Conservation (phyloP, 495 filamentous ascomycete genomes). For the Penicillium silybi region DNA sequence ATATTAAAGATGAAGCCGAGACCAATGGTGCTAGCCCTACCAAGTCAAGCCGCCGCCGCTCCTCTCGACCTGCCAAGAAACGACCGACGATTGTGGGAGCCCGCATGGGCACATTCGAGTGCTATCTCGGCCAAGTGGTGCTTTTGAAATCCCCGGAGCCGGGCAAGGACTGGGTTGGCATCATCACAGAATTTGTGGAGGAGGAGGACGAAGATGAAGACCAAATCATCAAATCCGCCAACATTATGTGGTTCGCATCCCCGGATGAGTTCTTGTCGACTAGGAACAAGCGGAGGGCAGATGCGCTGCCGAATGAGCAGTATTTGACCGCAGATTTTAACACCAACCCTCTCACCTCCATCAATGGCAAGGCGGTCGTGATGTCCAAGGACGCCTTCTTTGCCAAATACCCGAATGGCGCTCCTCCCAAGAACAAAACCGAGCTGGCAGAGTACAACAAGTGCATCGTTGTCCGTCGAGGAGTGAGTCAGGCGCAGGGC, state of each 20-base stretch:
- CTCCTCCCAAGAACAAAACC: constrained; percentile 61
- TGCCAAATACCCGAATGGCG: constrained; percentile 68
- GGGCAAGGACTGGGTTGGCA: constrained; percentile 84
- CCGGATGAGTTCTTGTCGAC: constrained; percentile 74
- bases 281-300: constrained; percentile 76
- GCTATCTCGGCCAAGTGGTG: constrained; percentile 74
- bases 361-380: constrained; percentile 82
- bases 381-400: constrained; percentile 67
- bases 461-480: constrained; percentile 84
- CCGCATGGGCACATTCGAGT: constrained; percentile 80
- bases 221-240: constrained; percentile 54
- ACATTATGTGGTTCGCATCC: constrained; percentile 90
- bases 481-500: constrained; percentile 79
- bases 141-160: constrained; percentile 79
- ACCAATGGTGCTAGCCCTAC: constrained; percentile 19
- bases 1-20: constrained; percentile 19
- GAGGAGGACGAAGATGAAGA: constrained; percentile 57
- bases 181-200: constrained; percentile 74
- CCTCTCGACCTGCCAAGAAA: constrained; percentile 25
- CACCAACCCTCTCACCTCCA: constrained; percentile 76
- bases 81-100: constrained; percentile 67
- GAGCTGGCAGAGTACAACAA: constrained; percentile 70
- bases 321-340: constrained; percentile 87
- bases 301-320: constrained; percentile 83
- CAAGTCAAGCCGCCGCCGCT: constrained; percentile 30